Percentiles rank a stretch among this genome's conserved stretches.
These are phyloP conservation scores for Candida chauliodis DNA, from an alignment of 805 yeast genomes.

Conservation along the genomic window DNA sequence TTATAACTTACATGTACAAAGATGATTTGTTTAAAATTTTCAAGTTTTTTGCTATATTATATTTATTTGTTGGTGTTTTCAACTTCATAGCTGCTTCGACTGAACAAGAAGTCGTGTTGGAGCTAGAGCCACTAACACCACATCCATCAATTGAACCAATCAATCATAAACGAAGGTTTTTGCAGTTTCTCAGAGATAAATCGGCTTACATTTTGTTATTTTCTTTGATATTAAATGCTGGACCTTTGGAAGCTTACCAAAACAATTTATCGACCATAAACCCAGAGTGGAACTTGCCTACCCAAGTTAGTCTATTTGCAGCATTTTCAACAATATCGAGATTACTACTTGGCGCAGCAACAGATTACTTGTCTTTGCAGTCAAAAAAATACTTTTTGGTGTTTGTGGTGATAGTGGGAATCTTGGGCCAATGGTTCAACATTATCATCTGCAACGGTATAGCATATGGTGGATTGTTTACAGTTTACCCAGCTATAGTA, in stretches of 20 bases:
- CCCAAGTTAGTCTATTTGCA: conserved; percentile 60
- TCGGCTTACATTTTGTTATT: conserved; percentile 62
- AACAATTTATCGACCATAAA: conserved; percentile 74
- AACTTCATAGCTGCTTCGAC: conserved; percentile 65
- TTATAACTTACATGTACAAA: conserved; percentile 43
- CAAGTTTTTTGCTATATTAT: conserved; percentile 47
- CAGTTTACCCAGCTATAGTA: conserved; percentile 80
- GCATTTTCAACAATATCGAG: conserved; percentile 69
- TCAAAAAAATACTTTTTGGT: conserved; percentile 33
- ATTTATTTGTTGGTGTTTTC: conserved; percentile 52
- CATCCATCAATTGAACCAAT: conserved; percentile 37
- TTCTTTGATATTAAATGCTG: conserved; percentile 65
- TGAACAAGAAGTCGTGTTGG: conserved; percentile 35
- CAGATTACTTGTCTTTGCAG: conserved; percentile 52
- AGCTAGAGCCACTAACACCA: conserved; percentile 22
- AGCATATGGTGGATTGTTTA: conserved; percentile 79
- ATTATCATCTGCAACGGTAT: conserved; percentile 51
- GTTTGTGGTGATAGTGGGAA: conserved; percentile 24
- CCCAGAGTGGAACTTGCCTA: conserved; percentile 23
- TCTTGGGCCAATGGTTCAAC: conserved; percentile 25
- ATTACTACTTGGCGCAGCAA: conserved; percentile 59
- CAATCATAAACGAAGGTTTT: conserved; percentile 31
- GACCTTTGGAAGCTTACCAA: conserved; percentile 82
- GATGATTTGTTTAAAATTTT: conserved; percentile 50
- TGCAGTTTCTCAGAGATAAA: conserved; percentile 45